phyloP scores from a whole-genome alignment of 768 basidiomycete species.

The Termitomyces titanicus region DNA sequence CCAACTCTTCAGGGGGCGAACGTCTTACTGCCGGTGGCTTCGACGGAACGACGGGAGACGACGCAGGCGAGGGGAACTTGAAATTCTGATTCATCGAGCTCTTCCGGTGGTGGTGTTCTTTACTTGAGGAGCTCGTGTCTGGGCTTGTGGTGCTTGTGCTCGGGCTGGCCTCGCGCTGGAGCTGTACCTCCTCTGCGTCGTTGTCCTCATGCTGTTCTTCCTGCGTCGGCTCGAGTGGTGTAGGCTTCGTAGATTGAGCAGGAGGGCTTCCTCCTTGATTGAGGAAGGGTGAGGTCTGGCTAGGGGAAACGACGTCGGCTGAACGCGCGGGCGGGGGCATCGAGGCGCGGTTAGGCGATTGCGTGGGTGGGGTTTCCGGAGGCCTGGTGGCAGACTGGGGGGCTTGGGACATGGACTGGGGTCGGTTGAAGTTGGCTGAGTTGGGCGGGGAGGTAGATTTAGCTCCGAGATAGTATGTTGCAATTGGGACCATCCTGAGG shows the following conservation, averaged over 20 bases:
- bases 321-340: constrained; percentile 59
- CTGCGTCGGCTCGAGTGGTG: constrained; percentile 46
- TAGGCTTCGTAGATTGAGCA: constrained; percentile 15
- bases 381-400: constrained; percentile 41
- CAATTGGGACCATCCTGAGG: constrained; percentile 84
- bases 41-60: constrained; percentile 27
- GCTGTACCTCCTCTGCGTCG: constrained; percentile 28
- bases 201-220: constrained; percentile 45
- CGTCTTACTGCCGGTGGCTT: constrained; percentile 10
- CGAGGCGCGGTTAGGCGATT: constrained; percentile 54
- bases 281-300: constrained; percentile 33
- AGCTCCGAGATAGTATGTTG: constrained; percentile 75
- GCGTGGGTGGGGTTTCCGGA: constrained; percentile 27
- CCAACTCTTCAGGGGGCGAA: constrained; percentile 26
- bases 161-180: neutral
- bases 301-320: constrained; percentile 36
- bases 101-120: constrained; percentile 37
- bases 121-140: constrained; percentile 6
- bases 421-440: constrained; percentile 44
- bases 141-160: constrained; percentile 2
- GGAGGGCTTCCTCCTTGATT: constrained; percentile 32
- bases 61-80: constrained; percentile 55
- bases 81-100: constrained; percentile 77
- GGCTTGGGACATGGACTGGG: constrained; percentile 77
- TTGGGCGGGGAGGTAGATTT: constrained; percentile 42